These are phyloP conservation scores for Nicotiana obtusifolia DNA, from an alignment of 257 asterid species.

Conservation along the genomic window DNA sequence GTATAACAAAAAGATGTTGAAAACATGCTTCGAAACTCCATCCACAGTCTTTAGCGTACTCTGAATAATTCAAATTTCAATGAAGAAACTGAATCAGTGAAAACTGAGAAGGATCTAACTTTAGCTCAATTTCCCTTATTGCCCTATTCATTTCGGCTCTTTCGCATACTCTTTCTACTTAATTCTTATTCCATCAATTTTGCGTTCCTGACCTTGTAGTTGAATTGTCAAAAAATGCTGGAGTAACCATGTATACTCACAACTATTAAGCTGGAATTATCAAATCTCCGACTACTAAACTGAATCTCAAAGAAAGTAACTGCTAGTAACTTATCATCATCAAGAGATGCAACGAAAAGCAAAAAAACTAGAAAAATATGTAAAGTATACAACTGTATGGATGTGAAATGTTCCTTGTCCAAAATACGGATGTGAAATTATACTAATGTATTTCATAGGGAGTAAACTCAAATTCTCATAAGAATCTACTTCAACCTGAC, in stretches of 20 bases:
- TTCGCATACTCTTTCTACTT: background rate
- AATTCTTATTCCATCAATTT: background rate
- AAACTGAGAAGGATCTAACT: background rate
- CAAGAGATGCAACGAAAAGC: background rate
- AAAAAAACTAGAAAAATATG: background rate
- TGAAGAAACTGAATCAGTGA: background rate
- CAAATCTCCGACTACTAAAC: background rate
- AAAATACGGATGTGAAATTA: background rate
- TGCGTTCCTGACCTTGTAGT: background rate
- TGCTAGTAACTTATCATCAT: background rate
- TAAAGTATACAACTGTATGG: background rate
- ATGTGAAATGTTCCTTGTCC: background rate
- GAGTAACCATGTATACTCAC: background rate
- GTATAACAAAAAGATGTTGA: background rate
- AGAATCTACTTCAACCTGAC: background rate
- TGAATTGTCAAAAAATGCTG: too few relatives aligned
- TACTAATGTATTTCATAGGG: background rate
- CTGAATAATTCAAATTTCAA: background rate
- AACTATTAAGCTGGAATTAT: background rate
- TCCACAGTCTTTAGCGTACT: background rate
- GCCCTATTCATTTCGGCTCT: background rate
- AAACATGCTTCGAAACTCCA: background rate
- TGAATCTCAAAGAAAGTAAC: background rate
- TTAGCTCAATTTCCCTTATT: background rate
- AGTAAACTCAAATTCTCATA: background rate